Evolutionary conservation across 2,329 filamentous ascomycete species (phyloP).

Genomic region (Cladophialophora yegresii): DNA sequence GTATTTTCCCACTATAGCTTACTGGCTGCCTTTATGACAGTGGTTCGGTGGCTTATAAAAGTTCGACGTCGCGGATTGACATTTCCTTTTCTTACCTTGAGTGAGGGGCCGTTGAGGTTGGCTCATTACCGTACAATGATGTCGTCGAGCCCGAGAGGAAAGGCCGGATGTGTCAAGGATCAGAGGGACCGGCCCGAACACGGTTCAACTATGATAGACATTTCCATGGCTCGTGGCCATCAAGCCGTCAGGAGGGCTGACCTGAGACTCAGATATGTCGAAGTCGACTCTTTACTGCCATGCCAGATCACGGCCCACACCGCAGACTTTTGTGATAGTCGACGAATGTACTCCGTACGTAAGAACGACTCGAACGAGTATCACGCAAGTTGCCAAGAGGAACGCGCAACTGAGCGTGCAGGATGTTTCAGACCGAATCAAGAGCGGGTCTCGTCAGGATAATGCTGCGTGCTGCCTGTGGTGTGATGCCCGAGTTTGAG

Average conservation of each 20-base stretch:
- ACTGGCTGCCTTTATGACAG: neutral
- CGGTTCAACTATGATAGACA: neutral
- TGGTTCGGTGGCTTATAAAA: neutral
- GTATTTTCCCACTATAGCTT: neutral
- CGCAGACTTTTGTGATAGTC: neutral
- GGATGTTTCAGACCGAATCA: slow-evolving; percentile 17
- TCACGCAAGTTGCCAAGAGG: slow-evolving; percentile 8
- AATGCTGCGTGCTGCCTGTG: neutral
- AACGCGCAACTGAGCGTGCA: slow-evolving; percentile 10
- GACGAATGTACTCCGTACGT: neutral
- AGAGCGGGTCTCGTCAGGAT: slow-evolving; percentile 3
- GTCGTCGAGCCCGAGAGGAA: slow-evolving; percentile 7
- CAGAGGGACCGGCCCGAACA: slow-evolving; percentile 17
- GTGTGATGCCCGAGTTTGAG: neutral
- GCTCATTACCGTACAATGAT: neutral
- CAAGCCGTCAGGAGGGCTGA: neutral
- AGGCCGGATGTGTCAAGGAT: neutral
- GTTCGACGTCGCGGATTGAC: neutral
- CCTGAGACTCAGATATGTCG: neutral
- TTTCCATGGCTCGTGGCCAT: neutral
- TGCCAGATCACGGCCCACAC: neutral
- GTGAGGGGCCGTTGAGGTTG: neutral
- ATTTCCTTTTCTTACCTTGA: neutral
- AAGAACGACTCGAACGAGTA: neutral
- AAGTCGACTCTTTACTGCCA: neutral